Evolutionary conservation across 768 basidiomycete genomes (phyloP), one percentile per base, ranked within the genome.

Genomic region (Auriscalpium microsporum): DNA sequence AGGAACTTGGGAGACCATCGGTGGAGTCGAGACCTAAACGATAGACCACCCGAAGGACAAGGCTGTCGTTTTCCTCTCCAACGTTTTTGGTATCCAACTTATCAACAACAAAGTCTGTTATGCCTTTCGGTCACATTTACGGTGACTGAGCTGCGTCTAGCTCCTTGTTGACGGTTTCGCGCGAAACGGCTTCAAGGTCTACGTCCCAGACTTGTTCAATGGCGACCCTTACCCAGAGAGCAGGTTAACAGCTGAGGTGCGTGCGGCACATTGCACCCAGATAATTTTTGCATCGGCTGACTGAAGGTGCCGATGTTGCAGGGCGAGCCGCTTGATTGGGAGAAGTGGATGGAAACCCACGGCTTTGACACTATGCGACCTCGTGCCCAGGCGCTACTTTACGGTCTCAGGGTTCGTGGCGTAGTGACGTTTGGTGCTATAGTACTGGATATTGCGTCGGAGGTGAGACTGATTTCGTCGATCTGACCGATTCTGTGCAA

Each of bases 391-490:
- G 79, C 76, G 49, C 79, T 85, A 45, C 73, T 86, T 35, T 67
- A 64, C 4, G 78, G 72, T 0, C 75, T 90, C 57, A 83, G 81
- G 64, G 77, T 68, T 35, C 63, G 78, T 57, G 87, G 86, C 2
- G 71, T 89, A 21, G 80, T 72, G 1, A 65, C 65, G 8, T 76
- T 90, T 55, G 85, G 71, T 0, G 80, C 82, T 0, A n/a, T n/a
- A n/a, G n/a, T n/a, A 77, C 78, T 6, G 86, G 84, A 3, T 89
- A 82, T 72, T 90, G 88, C 72, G 82, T 78, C 54, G 84, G 85
- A 56, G 86, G 80, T 76, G 56, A 21, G 21, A 21, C 21, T 21
- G 2, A 1, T 21, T 21, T 21, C 21, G 21, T 21, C 55, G 4
- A 73, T 64, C 23, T 21, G 4, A n/a, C 34, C 40, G n/a, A 7